These are phyloP conservation scores for Colletotrichum siamense DNA, from an alignment of 2,329 filamentous ascomycete species.

Conservation along the genomic window DNA sequence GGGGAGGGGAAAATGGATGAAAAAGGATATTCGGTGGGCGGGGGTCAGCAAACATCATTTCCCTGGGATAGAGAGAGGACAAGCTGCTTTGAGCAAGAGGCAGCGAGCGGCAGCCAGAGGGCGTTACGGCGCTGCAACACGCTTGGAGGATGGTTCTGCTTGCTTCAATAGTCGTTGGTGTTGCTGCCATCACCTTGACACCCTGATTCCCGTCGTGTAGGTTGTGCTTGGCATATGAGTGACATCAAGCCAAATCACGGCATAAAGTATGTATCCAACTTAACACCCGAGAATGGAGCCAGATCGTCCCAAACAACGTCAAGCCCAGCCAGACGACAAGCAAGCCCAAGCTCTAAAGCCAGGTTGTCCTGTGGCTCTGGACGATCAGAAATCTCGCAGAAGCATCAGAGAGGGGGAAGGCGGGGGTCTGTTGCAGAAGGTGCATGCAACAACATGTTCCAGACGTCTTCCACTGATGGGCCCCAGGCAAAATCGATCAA, in stretches of 20 bases:
- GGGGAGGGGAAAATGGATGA: background rate
- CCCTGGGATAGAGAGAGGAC: background rate
- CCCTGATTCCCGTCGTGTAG: background rate
- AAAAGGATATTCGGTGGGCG: conserved; percentile 14
- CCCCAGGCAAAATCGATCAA: background rate
- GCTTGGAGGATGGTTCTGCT: background rate
- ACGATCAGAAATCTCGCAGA: background rate
- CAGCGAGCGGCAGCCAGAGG: background rate
- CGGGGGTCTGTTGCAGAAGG: background rate
- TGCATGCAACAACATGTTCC: conserved; percentile 1
- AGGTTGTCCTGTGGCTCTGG: background rate
- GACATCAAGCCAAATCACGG: background rate
- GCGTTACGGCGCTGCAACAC: background rate
- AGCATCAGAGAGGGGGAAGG: background rate
- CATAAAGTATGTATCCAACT: background rate
- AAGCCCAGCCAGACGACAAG: background rate
- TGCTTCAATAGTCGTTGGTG: background rate
- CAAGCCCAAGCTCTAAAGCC: background rate
- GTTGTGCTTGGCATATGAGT: background rate
- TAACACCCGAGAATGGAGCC: background rate
- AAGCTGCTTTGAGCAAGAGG: background rate
- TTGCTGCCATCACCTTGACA: background rate
- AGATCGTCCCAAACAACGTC: background rate
- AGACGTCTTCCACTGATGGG: conserved; percentile 18
- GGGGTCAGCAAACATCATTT: conserved; percentile 19